A percentile compares a stretch with the other conserved stretches of the same genome.
Conservation (phyloP, 164 flowering plant genomes). For the Stephania japonica region DNA sequence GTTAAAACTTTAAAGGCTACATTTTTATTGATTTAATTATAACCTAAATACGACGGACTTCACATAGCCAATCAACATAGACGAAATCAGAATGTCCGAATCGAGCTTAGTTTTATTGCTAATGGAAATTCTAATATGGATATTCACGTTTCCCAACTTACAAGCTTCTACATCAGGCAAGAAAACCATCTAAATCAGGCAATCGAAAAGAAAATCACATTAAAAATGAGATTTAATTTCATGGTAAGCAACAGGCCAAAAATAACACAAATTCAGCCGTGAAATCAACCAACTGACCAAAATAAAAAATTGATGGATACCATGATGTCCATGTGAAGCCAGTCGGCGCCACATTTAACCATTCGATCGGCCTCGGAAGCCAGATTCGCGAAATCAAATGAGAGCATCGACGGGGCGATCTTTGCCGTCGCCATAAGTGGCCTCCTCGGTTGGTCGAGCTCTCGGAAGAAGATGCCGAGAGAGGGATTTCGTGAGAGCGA, state of each 20-base stretch:
- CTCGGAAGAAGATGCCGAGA: not conserved
- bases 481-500: not conserved
- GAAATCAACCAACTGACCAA: not conserved
- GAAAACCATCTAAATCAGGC: no score
- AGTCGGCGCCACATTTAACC: conserved; percentile 80
- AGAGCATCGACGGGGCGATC: conserved; percentile 96
- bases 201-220: no score
- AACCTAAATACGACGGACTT: no score
- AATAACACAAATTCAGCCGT: not conserved
- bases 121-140: no score
- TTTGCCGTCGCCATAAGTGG: conserved; percentile 35
- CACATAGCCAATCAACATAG: no score
- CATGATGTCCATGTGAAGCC: conserved; percentile 99
- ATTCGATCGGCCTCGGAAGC: conserved; percentile 91
- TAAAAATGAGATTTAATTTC: not conserved
- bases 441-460: not conserved
- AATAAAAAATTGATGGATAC: conserved; percentile 13
- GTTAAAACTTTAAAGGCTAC: no score
- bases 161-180: no score
- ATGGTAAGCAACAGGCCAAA: not conserved
- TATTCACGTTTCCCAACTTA: no score
- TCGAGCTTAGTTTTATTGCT: no score
- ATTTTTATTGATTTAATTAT: no score
- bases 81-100: no score
- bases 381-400: conserved; percentile 89